phyloP scores from a whole-genome alignment of 441 rosid species.

The Geranium incanum region DNA sequence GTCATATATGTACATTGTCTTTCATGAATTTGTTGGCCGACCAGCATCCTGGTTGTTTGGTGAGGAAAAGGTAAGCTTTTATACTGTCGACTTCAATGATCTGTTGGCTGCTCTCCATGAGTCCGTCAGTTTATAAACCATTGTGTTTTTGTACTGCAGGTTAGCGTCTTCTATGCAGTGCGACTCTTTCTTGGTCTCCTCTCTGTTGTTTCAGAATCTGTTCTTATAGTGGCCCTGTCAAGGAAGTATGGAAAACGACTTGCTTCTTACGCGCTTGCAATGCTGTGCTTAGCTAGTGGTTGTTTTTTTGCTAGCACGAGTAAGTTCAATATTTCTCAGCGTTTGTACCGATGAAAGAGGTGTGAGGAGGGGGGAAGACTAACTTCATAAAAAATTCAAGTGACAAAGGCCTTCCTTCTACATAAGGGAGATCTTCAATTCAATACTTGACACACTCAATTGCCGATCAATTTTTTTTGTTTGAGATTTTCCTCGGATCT shows the following conservation, averaged over 20 bases:
- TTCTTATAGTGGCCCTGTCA: conserved; percentile 78
- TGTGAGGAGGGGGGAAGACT: too few relatives aligned
- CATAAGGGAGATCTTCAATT: too few relatives aligned
- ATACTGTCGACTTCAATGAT: not conserved
- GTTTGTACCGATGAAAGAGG: too few relatives aligned
- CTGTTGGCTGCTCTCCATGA: not conserved
- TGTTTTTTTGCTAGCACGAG: conserved; percentile 98
- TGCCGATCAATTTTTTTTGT: too few relatives aligned
- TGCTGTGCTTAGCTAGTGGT: conserved; percentile 93
- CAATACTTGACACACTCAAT: too few relatives aligned
- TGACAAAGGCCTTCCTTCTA: too few relatives aligned
- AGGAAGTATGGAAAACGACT: conserved; percentile 84
- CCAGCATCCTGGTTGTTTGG: conserved; percentile 79
- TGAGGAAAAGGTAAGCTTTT: conserved; percentile 63
- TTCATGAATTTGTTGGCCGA: conserved; percentile 69
- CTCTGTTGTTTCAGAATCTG: conserved; percentile 72
- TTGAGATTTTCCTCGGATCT: not conserved
- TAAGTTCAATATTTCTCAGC: conserved; percentile 25
- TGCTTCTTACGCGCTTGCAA: conserved; percentile 79
- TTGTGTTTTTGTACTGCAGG: conserved; percentile 30
- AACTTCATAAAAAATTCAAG: too few relatives aligned
- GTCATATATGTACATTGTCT: conserved; percentile 67
- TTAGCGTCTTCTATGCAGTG: conserved; percentile 83
- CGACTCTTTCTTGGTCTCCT: conserved; percentile 78
- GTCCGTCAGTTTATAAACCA: not conserved